Base-by-base conservation (phyloP, 345 rosid genomes). In the Gossypium longicalyx region DNA sequence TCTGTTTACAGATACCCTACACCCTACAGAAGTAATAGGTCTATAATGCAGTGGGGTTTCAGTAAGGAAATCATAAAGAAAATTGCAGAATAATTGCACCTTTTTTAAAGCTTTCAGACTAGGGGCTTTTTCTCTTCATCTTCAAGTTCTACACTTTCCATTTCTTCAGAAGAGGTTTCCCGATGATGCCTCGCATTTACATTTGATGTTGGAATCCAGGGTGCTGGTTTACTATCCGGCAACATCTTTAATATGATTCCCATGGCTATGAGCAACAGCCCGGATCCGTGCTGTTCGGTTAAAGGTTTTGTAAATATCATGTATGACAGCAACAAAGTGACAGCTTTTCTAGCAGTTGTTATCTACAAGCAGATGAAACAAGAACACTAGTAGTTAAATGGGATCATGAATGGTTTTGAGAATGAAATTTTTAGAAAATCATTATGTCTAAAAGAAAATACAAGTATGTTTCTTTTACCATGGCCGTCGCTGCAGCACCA, bases 401-500 rank as follows among this genome's bases (percentile, higher is more conserved):
- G 29, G 38, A 69, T 23, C 15, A n/a, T 51, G 27, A 70, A 52
- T 52, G 11, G 20, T 8, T 29, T 34, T 52, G 47, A 29, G 16
- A 52, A 17, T 52, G 4, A 2, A 69, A 17, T 22, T 16, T 8
- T 20, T 52, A 27, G 52, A 22, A 25, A 49, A 51, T 9, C 16
- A 49, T n/a, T 12, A 23, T 59, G 23, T 59, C 63, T 59, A 25
- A 59, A 25, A 23, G 38, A 23, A 58, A 60, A 25, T 25, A 13
- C 64, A 5, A 12, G 15, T 59, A 25, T 25, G 38, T 59, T 59
- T 12, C 12, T 59, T 25, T 15, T 89, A 95, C 99, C 94, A 95
- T 88, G 51, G 99, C 97, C n/a, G 99, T 95, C 16, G 97, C 88
- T 16, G 98, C 98, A 19, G 99, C 99, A 58, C 99, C 98, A 8